A percentile compares a stretch with the other conserved stretches of the same genome.
These are phyloP conservation scores for Auriscalpium microsporum DNA, from an alignment of 768 basidiomycete species.

Conservation along the genomic window DNA sequence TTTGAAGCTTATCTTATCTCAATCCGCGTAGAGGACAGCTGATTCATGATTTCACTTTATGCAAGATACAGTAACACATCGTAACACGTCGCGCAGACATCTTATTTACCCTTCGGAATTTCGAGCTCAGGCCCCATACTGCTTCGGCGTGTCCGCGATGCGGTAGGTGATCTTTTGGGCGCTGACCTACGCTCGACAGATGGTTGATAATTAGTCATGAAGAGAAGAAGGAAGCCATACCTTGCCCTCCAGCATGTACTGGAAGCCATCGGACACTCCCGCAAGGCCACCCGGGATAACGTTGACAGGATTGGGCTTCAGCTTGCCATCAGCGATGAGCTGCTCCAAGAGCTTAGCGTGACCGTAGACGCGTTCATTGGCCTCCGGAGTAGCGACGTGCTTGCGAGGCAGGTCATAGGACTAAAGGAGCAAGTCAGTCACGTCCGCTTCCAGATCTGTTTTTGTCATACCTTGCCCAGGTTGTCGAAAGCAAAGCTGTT, in stretches of 20 bases:
- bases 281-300: not conserved
- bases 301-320: not conserved
- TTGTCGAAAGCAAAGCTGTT: not conserved
- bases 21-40: too few relatives aligned
- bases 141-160: conserved; percentile 3
- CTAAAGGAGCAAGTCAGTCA: not conserved
- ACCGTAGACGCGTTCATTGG: not conserved
- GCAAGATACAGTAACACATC: not conserved
- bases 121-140: too few relatives aligned
- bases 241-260: not conserved
- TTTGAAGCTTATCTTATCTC: not conserved
- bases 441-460: not conserved
- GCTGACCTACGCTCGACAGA: not conserved
- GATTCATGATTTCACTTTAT: not conserved
- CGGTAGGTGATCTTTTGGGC: conserved; percentile 1
- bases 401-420: not conserved
- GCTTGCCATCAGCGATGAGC: not conserved
- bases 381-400: not conserved
- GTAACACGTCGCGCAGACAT: not conserved
- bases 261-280: not conserved
- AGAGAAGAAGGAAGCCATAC: not conserved
- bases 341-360: not conserved
- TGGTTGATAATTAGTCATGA: not conserved
- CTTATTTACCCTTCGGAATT: too few relatives aligned
- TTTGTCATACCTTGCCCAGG: not conserved